Evolutionary conservation across 1,139 yeast species (phyloP), one percentile per base, ranked within the genome.

Genomic region (Blastobotrys arbuscula): DNA sequence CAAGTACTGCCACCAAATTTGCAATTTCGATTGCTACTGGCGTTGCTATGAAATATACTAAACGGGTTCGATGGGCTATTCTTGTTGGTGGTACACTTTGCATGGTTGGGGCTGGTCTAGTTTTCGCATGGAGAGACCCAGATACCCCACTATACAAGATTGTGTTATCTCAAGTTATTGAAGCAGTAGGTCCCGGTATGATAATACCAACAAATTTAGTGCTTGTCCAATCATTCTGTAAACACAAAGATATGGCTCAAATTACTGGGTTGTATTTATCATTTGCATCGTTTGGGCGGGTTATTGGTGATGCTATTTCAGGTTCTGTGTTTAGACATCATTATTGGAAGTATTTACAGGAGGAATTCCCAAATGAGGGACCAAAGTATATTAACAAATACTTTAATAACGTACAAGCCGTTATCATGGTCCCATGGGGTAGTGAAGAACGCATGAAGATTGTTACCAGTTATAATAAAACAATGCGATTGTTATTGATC

Each of bases 11-110:
- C 23, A 74, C 84, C 2, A 80, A 77, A 18, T 73, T 81, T 38
- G 73, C 77, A 44, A 82, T 85, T 28, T 76, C 83, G 12, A 53
- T 78, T n/a, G 65, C 81, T 40, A 84, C 87, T 10, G 59, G 81
- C n/a, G 55, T 76, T 16, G 71, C 82, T 43, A 76, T 74, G 20
- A 66, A 69, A 53, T 55, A 59, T 44, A 69, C 75, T 49, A 72
- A 78, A 57, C 73, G 79, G 58, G 64, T 79, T 51, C 83, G 83
- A 60, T 74, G 72, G 1, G 82, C 79, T 60, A 78, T 82, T 53
- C 63, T 82, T 28, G 62, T 71, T 48, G 90, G 89, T 43, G 67
- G 73, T 31, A 58, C 70, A 9, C 53, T 72, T 52, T 78, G 84
- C 81, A 62, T 80, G 50, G 64, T 77, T 10, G 70, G 84, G 6